Conservation (phyloP, 805 yeast species). For the Kregervanrija fluxuum region DNA sequence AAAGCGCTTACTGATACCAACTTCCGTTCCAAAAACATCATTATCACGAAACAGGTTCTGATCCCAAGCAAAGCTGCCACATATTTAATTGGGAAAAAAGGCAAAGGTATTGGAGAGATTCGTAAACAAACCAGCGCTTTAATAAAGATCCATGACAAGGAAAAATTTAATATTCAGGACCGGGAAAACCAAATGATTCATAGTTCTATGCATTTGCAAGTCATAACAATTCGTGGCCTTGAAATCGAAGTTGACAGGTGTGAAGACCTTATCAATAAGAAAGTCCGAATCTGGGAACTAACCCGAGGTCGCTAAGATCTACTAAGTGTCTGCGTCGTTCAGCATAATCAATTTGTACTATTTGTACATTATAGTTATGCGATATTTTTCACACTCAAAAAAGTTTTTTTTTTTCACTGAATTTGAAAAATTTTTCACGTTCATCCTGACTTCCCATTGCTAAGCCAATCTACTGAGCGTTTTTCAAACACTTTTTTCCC, state of each 20-base stretch:
- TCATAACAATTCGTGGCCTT: slow-evolving; percentile 11
- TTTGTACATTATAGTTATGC: neutral
- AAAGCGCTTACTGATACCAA: too few species aligned
- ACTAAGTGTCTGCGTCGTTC: too few species aligned
- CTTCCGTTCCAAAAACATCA: neutral
- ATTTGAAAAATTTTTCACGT: slow-evolving; percentile 16
- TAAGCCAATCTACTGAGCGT: neutral
- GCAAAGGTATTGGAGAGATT: slow-evolving; percentile 30
- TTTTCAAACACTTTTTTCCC: neutral
- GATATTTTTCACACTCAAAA: slow-evolving; percentile 2
- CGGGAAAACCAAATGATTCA: slow-evolving; percentile 4
- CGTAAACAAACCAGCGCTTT: slow-evolving; percentile 30
- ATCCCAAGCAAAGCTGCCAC: slow-evolving; percentile 30
- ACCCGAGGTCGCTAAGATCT: too few species aligned
- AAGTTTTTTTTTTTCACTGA: slow-evolving; percentile 8
- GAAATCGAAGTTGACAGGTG: slow-evolving; percentile 1
- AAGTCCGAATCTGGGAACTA: too few species aligned
- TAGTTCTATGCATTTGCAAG: slow-evolving; percentile 8
- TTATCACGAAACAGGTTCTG: slow-evolving; percentile 2
- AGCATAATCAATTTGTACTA: neutral
- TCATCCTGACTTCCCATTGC: neutral
- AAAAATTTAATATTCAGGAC: too few species aligned
- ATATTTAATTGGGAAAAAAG: slow-evolving; percentile 37
- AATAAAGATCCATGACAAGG: slow-evolving; percentile 31
- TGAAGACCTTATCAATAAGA: neutral